These are phyloP conservation scores for Globisporangium echinulatum DNA, from an alignment of 352 stramenopile species.

Conservation along the genomic window DNA sequence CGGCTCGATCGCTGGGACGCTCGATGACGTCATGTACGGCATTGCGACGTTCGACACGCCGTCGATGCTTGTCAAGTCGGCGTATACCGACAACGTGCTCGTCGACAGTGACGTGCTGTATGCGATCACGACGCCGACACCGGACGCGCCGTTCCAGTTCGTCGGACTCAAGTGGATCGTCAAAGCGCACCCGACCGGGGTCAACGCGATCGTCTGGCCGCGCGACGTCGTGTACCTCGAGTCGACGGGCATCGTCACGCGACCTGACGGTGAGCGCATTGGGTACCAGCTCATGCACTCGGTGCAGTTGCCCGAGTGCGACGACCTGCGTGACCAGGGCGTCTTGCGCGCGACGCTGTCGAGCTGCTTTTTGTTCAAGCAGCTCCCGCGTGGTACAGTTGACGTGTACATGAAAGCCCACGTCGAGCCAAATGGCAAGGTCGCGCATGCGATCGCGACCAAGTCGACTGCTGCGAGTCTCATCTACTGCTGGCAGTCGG, in stretches of 20 bases:
- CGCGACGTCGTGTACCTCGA: slow-evolving; percentile 23
- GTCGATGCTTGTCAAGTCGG: slow-evolving; percentile 40
- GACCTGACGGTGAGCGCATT: slow-evolving; percentile 26
- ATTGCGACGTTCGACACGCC: slow-evolving; percentile 38
- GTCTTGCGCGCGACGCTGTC: slow-evolving; percentile 30
- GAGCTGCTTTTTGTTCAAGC: slow-evolving; percentile 31
- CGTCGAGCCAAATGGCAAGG: slow-evolving; percentile 16
- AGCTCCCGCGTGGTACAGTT: slow-evolving; percentile 18
- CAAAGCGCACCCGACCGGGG: slow-evolving; percentile 15
- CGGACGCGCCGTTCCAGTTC: slow-evolving; percentile 34
- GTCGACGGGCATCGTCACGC: slow-evolving; percentile 26
- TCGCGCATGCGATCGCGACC: slow-evolving; percentile 17
- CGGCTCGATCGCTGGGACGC: slow-evolving; percentile 27
- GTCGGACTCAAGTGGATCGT: slow-evolving; percentile 45
- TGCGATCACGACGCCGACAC: slow-evolving; percentile 31
- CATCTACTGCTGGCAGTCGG: slow-evolving; percentile 25
- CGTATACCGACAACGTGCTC: slow-evolving; percentile 42
- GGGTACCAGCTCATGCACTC: slow-evolving; percentile 54
- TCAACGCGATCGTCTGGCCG: slow-evolving; percentile 31
- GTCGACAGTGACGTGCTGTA: slow-evolving; percentile 44
- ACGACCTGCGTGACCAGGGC: slow-evolving; percentile 24
- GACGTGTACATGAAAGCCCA: slow-evolving; percentile 24
- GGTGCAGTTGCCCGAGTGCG: slow-evolving; percentile 26
- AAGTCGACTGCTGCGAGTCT: slow-evolving; percentile 17
- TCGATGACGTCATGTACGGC: slow-evolving; percentile 65